Evolutionary conservation across 352 stramenopile genomes (phyloP), one percentile per base, ranked within the genome.

Genomic region (Globisporangium okanoganense): DNA sequence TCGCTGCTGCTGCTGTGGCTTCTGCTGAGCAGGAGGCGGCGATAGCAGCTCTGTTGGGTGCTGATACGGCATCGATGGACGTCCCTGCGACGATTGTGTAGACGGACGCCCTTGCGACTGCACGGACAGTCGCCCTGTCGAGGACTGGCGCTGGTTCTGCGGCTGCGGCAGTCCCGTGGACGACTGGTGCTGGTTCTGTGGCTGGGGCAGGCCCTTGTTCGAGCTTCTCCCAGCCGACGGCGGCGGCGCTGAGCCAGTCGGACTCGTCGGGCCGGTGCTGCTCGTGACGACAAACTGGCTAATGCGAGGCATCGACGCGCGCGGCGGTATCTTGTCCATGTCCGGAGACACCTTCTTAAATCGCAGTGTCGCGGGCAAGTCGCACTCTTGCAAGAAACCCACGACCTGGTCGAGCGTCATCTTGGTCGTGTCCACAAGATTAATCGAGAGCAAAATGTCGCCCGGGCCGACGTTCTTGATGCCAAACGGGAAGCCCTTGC

Each of bases 401-500:
- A 95, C 85, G 58, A 93, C 85, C 62, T 95, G 75, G 68, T 95
- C 80, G 35, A 95, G 70, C 56, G 71, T 80, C 62, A 91, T 74
- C 62, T 82, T 87, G 62, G 85, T 88, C 27, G 78, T 93, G 65
- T 93, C 83, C 36, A 78, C 79, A 62, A 90, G 69, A 66, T 95
- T 95, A 67, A 95, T 92, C 20, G 82, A 89, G 9, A 95, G 76
- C 65, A 95, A 56, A 5, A 91, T 70, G 50, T 95, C 85, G 31
- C 85, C 85, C 7, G 85, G 67, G 4, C 82, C 83, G 56, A 95
- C 85, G 69, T 92, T 95, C 73, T 95, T 95, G 63, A 95, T 95
- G 43, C 85, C 85, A 24, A 93, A 92, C 12, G 85, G 85, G 64
- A 95, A 95, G 27, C 83, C 85, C 55, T 95, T 95, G 63, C 85